Evolutionary conservation across 768 basidiomycete genomes (phyloP), one percentile per base, ranked within the genome.

Genomic region (Pleurotus platypus): DNA sequence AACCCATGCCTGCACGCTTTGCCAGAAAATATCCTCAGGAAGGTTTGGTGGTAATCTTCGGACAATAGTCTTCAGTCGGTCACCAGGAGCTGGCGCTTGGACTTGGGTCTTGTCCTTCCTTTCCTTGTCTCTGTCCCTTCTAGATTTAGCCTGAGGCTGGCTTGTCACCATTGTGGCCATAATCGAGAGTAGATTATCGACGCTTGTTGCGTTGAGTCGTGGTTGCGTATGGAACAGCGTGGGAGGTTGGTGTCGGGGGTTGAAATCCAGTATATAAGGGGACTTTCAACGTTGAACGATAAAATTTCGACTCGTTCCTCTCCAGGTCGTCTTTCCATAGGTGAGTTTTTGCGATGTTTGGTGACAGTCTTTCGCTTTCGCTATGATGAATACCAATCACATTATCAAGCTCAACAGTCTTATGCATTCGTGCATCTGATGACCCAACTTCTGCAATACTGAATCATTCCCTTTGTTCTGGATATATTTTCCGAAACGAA

Each of bases 1-100:
- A 13, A 94, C 88, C 94, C 95, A 98, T 1, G 77, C 67, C 53
- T 85, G 78, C 2, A 94, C 92, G 60, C 90, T 92, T 64, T 89
- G 84, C 96, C 96, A 99, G 72, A 99, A 98, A 54, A 97, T 73
- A 2, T 85, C 85, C 63, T 94, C 94, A 3, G 96, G 96, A 2
- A 99, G 77, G 64, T 94, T 93, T 11, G 95, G 90, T 0, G 96
- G 96, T 4, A 98, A 77, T 39, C 92, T 76, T 43, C 96, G 85
- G 15, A 98, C 87, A 61, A 97, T 81, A 27, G 86, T 86, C 78
- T 99, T 98, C 64, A 94, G 74, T 4, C 89, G 83, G 60, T 89
- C 87, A 4, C 71, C 70, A 16, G 72, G 70, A 40, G 51, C 18
- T 16, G 57, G 67, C 3, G 55, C 62, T 5, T 60, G 56, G 15